Evolutionary conservation across 768 basidiomycete genomes (phyloP).

Genomic region (Termitomyces sp.): DNA sequence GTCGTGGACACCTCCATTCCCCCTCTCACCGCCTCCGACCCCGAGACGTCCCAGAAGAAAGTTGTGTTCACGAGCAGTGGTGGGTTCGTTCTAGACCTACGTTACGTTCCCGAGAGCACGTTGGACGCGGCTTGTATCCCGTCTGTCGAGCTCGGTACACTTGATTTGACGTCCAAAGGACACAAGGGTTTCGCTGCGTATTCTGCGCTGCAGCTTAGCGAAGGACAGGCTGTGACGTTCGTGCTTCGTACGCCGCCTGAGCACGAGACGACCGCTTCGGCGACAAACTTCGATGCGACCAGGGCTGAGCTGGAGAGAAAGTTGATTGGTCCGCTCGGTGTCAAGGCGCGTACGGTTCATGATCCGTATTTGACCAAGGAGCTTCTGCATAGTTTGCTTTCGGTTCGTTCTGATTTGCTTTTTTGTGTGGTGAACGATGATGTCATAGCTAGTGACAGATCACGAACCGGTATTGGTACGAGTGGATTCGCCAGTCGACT

Average conservation of each 20-base stretch:
- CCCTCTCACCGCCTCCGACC: neutral
- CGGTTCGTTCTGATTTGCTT: conserved; percentile 17
- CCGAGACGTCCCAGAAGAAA: conserved; percentile 36
- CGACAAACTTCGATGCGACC: neutral
- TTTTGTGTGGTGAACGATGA: neutral
- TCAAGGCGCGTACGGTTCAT: conserved; percentile 41
- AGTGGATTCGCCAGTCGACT: conserved; percentile 86
- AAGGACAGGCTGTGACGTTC: conserved; percentile 92
- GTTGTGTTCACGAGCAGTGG: conserved; percentile 56
- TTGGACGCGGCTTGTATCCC: conserved; percentile 38
- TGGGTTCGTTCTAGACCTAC: conserved; percentile 64
- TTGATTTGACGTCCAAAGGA: conserved; percentile 68
- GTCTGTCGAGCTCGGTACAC: conserved; percentile 48
- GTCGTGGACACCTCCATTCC: conserved; percentile 39
- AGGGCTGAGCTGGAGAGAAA: conserved; percentile 9
- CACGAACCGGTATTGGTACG: conserved; percentile 82
- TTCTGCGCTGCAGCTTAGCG: conserved; percentile 58
- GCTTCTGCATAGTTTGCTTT: conserved; percentile 53
- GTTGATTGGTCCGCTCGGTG: conserved; percentile 18
- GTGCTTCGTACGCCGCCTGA: conserved; percentile 68
- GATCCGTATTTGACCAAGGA: conserved; percentile 76
- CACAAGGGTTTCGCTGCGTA: conserved; percentile 69
- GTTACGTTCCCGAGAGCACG: conserved; percentile 63
- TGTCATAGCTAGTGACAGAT: conserved; percentile 29
- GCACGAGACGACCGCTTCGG: neutral